These are phyloP conservation scores for Blumeria hordei DNA, from an alignment of 2,329 filamentous ascomycete species.

Conservation along the genomic window DNA sequence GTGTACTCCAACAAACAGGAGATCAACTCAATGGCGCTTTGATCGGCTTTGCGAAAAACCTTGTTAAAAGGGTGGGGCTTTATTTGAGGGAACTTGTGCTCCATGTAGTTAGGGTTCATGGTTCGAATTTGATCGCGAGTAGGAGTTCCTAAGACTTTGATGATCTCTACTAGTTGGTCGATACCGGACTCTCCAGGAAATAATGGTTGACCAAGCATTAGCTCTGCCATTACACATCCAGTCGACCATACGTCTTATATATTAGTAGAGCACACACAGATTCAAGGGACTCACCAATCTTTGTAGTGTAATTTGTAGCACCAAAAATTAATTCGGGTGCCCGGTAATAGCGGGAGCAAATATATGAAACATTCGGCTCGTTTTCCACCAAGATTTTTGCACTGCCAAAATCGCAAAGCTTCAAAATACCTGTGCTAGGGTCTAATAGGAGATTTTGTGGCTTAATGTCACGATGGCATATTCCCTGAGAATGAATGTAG, in stretches of 20 bases:
- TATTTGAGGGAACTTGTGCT: conserved; percentile 99
- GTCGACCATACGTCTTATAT: conserved; percentile 88
- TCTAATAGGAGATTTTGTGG: conserved; percentile 92
- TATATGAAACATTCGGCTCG: conserved; percentile 98
- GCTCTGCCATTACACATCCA: conserved; percentile 94
- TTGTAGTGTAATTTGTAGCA: conserved; percentile 97
- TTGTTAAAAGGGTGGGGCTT: conserved; percentile 98
- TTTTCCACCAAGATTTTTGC: conserved; percentile 97
- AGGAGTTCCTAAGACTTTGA: conserved; percentile 92
- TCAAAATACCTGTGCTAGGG: conserved; percentile 71
- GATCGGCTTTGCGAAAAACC: conserved; percentile 91
- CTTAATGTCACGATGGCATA: conserved; percentile 98
- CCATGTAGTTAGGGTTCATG: conserved; percentile 99
- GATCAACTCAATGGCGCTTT: conserved; percentile 83
- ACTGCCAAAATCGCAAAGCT: conserved; percentile 96
- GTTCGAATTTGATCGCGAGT: conserved; percentile 96
- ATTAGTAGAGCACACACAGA: conserved; percentile 6
- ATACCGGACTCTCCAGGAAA: conserved; percentile 98
- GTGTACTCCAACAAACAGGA: conserved; percentile 89
- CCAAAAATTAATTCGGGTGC: conserved; percentile 96
- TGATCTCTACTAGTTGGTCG: conserved; percentile 95
- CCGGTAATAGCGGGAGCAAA: conserved; percentile 96
- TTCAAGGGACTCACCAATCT: conserved; percentile 54
- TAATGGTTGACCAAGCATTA: conserved; percentile 94
- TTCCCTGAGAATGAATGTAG: conserved; percentile 97